Percentiles rank a stretch among this genome's conserved stretches.
These are phyloP conservation scores for Protomyces pachydermus DNA, from an alignment of 1,139 yeast genomes.

Conservation along the genomic window DNA sequence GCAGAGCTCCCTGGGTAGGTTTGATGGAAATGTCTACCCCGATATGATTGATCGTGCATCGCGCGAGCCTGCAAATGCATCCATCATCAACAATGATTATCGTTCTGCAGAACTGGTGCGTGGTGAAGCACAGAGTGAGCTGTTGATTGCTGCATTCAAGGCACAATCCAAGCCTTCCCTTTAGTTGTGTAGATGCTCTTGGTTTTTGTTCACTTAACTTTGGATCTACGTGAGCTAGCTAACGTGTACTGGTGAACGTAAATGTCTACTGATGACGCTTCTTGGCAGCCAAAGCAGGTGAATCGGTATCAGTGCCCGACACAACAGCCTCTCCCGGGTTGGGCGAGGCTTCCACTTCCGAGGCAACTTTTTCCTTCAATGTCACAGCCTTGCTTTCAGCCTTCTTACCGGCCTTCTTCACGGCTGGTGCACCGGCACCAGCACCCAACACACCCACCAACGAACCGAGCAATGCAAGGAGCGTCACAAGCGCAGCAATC, in stretches of 20 bases:
- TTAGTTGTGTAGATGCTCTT: background rate
- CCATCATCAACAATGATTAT: slow-evolving; percentile 14
- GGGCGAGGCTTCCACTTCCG: slow-evolving; percentile 29
- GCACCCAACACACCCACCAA: slow-evolving; percentile 8
- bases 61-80: slow-evolving; percentile 22
- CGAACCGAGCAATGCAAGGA: slow-evolving; percentile 33
- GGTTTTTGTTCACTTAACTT: background rate
- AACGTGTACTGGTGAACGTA: too few species aligned
- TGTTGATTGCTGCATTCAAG: slow-evolving; percentile 23
- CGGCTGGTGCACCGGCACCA: slow-evolving; percentile 8
- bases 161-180: slow-evolving; percentile 23
- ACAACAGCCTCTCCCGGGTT: slow-evolving; percentile 30
- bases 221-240: background rate
- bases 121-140: slow-evolving; percentile 22
- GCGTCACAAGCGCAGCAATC: slow-evolving; percentile 34
- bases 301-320: slow-evolving; percentile 27
- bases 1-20: slow-evolving; percentile 71
- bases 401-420: slow-evolving; percentile 21
- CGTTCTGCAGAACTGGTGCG: slow-evolving; percentile 20
- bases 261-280: background rate
- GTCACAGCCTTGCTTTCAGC: slow-evolving; percentile 13
- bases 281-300: slow-evolving; percentile 25
- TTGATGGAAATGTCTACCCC: slow-evolving; percentile 25
- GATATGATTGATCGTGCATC: slow-evolving; percentile 26
- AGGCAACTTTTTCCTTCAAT: slow-evolving; percentile 27